Evolutionary conservation across 202 grass and related monocot genomes (phyloP), one percentile per base, ranked within the genome.

Genomic region (Dendrocalamus latiflorus): DNA sequence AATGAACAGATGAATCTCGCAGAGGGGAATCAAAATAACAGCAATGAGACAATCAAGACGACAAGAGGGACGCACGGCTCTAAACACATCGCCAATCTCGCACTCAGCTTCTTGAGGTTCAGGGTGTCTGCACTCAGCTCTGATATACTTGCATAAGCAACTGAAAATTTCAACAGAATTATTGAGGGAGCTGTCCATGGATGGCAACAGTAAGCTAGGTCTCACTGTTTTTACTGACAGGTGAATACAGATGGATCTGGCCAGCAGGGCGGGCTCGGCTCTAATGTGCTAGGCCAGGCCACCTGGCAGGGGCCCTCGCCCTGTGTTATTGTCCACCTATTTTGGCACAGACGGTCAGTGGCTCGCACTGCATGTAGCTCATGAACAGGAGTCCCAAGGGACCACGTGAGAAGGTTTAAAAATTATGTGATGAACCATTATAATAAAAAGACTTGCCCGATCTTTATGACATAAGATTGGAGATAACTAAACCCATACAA

Each of bases 281-380:
- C 15, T 6, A 22, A 8, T n/a, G 74, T 47, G 77, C 22, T 28
- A 9, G 9, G 10, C 63, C 3, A n/a, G 64, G 64, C 50, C 66
- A 81, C 66, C 16, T 81, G 18, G 5, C 54, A 71, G 67, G 12
- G 54, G 13, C 55, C 67, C 4, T 14, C 80, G 22, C 56, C 2
- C 33, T 34, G 33, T 37, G 41, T 50, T 50, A 62, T 33, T 73
- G 80, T 14, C 56, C 67, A 81, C 67, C 65, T 81, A n/a, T 47
- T 15, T 62, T 21, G 65, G 63, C 30, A 51, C 10, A 58, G 9
- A 14, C 5, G 9, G 58, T 8, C 24, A 18, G 11, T 60, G 65
- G 21, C 12, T 14, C 15, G 66, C 38, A 70, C 53, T 71, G 66
- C 71, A 14, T 26, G 9, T 26, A 18, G 49, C 17, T 60, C 50